Evolutionary conservation across 192 early-diverging fungal species (phyloP).

Genomic region (Linnemannia elongata): DNA sequence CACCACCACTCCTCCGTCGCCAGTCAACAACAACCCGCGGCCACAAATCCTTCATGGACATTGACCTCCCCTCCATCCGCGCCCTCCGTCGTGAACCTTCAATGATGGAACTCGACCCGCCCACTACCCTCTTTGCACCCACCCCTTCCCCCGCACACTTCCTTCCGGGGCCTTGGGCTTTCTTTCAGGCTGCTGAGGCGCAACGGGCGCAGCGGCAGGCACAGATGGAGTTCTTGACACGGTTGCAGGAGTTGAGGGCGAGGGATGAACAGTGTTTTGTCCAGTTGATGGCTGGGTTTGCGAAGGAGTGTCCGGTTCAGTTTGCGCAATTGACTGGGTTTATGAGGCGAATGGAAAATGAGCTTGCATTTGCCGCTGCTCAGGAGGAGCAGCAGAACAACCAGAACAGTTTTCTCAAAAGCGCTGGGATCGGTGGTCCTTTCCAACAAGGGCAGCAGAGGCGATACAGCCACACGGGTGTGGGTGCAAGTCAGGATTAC

Average conservation of each 20-base stretch:
- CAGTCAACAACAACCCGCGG: conserved; percentile 26
- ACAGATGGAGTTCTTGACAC: conserved; percentile 48
- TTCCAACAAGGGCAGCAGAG: conserved; percentile 10
- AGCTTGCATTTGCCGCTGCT: conserved; percentile 22
- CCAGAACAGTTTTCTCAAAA: conserved; percentile 6
- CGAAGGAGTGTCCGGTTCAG: conserved; percentile 48
- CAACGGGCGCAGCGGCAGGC: conserved; percentile 39
- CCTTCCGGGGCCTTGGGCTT: conserved; percentile 48
- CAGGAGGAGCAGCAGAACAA: not conserved
- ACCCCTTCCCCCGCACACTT: conserved; percentile 33
- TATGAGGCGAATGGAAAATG: conserved; percentile 50
- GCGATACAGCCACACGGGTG: not conserved
- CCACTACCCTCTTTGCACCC: conserved; percentile 33
- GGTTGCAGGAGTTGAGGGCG: conserved; percentile 39
- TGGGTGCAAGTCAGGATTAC: not conserved
- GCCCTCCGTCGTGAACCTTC: conserved; percentile 44
- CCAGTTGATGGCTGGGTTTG: conserved; percentile 38
- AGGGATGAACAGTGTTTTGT: conserved; percentile 46
- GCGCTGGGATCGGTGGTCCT: not conserved
- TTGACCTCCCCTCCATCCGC: conserved; percentile 44
- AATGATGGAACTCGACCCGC: conserved; percentile 54
- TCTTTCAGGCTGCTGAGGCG: conserved; percentile 49
- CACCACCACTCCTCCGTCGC: conserved; percentile 32
- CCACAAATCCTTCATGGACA: conserved; percentile 46
- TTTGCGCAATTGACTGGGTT: conserved; percentile 44